Base-by-base conservation (phyloP, 495 filamentous ascomycete species). In the Penicillium turbatum region DNA sequence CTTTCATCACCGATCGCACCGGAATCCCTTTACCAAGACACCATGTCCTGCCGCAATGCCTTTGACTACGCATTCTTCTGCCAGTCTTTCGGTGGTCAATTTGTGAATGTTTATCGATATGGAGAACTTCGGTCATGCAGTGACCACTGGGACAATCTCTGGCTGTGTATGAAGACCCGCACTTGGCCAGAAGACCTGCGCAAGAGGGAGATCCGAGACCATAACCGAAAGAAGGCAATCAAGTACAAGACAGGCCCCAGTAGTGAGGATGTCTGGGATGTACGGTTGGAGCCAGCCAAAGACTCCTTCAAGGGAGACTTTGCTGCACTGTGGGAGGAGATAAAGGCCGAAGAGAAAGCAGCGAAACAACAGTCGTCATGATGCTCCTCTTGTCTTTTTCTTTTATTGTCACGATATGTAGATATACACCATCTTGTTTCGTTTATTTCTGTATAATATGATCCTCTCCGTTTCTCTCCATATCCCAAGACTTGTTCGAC, bases 1-100 rank as follows among this genome's bases (percentile, higher is more conserved):
- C 41, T 64, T 11, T 55, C 66, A 31, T 61, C 69, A 48, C 67
- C 70, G 43, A 81, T 82, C 65, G 68, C 76, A 35, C 74, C 80
- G 60, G 81, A 85, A 32, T 80, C 84, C 54, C 77, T 87, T 50
- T 88, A 92, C 56, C 85, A 89, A 1, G 83, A 81, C 36, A 84
- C 73, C 54, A 90, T 97, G 84, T 92, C 87, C 65, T 98, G 93
- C 78, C 84, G 89, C 50, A 72, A 82, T 44, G 86, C 89, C 64
- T 98, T 98, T 78, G 93, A 98, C 77, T 78, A 81, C 46, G 91
- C 95, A 46, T 97, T 88, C 80, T 89, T 96, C 81, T 98, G 93
- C 79, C 87, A 93, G 63, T 92, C 89, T 0, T 78, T 95, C 3
- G 93, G 91, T 21, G 88, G 92, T 0, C 90, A 96, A 65, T 93